These are phyloP conservation scores for Pythium monospermum DNA, from an alignment of 352 stramenopile genomes.

Conservation along the genomic window DNA sequence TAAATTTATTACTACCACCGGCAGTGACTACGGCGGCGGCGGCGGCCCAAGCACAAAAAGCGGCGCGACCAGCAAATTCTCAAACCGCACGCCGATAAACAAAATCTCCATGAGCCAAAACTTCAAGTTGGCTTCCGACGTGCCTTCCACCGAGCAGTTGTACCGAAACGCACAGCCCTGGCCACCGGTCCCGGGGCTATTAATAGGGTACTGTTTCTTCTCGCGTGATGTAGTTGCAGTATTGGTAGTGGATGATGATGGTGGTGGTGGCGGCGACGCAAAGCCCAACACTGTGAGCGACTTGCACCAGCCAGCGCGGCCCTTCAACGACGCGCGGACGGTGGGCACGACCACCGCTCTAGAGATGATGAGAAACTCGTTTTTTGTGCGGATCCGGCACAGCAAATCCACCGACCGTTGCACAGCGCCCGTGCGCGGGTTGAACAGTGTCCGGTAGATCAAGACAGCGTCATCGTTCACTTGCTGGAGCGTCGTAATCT, in stretches of 20 bases:
- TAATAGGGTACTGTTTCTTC: neutral
- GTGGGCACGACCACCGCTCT: slow-evolving; percentile 22
- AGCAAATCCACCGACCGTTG: slow-evolving; percentile 30
- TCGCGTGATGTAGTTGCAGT: no score
- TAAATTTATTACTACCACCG: no score
- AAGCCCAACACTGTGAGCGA: slow-evolving; percentile 15
- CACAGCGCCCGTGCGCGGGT: slow-evolving; percentile 27
- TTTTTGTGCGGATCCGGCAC: slow-evolving; percentile 24
- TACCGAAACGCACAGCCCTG: slow-evolving; percentile 29
- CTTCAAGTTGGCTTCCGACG: slow-evolving; percentile 20
- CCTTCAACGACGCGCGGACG: slow-evolving; percentile 17
- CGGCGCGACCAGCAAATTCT: slow-evolving; percentile 31
- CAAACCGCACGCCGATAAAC: slow-evolving; percentile 38
- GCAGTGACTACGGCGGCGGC: no score
- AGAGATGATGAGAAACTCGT: slow-evolving; percentile 29
- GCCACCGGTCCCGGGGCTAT: neutral
- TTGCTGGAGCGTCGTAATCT: slow-evolving; percentile 30
- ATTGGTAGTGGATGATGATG: no score
- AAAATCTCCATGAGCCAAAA: slow-evolving; percentile 47
- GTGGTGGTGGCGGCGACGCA: neutral
- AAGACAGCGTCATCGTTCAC: slow-evolving; percentile 34
- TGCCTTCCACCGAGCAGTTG: slow-evolving; percentile 22
- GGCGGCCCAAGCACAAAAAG: slow-evolving; percentile 2
- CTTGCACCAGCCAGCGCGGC: slow-evolving; percentile 24
- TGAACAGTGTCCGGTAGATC: slow-evolving; percentile 33